Evolutionary conservation across 352 stramenopile genomes (phyloP), one percentile per base, ranked within the genome.

Genomic region (Phytophthora sojae): DNA sequence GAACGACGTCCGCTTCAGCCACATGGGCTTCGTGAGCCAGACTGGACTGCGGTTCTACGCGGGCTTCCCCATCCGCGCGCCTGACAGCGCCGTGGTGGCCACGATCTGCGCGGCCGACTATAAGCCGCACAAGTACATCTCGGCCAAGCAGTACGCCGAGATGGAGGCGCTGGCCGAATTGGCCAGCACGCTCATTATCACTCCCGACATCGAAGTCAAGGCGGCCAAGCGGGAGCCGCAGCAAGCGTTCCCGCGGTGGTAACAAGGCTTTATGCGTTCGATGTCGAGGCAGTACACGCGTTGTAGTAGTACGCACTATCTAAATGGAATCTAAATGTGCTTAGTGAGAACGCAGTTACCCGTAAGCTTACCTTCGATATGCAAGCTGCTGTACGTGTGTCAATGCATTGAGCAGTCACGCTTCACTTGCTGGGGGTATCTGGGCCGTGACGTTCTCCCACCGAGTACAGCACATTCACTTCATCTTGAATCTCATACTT

Each of bases 81-180:
- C 82, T 0, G 82, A 90, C 47, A 83, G 80, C 3, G 73, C 71
- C 3, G 77, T 90, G 0, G 74, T 93, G 17, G 85, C 80, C 5
- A 85, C 79, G 9, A 75, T 93, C 35, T 93, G 85, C 61, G 75
- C 83, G 2, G 71, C 69, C 25, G 83, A 90, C 71, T 75, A 77
- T 60, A 63, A 69, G 44, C 72, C 86, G n/a, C 83, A 90, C 66
- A 74, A 85, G 65, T 77, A 83, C 42, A 91, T 93, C 56, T 83
- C 82, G 0, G 85, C 81, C 61, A 90, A 92, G 71, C 79, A 93
- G 54, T 93, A 92, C 58, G 82, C 82, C 50, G 86, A 84, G 55
- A 93, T 93, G 86, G 74, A 92, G 60, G 75, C 76, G 57, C 69
- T 93, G 17, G 76, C 75, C 9, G 74, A 88, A 15, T 72, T 93